A percentile compares a stretch with the other conserved stretches of the same genome.
Evolutionary conservation across 768 basidiomycete species (phyloP).

Genomic region (Arthromyces matolae): DNA sequence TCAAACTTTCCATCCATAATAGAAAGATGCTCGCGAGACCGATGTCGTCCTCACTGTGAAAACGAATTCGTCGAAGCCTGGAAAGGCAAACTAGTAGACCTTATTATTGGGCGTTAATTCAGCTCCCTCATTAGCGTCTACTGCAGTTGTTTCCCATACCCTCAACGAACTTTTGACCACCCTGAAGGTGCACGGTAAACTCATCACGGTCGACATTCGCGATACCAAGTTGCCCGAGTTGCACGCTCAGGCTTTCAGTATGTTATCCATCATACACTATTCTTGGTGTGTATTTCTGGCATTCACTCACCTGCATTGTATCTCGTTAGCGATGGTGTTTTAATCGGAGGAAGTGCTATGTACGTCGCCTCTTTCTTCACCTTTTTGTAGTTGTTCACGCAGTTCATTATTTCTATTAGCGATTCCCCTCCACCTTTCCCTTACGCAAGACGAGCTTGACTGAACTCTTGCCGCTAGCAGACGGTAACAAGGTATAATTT

Average conservation of each 20-base stretch:
- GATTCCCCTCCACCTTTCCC: too few species aligned
- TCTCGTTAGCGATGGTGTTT: not conserved
- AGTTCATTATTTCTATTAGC: too few species aligned
- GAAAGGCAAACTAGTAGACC: slow-evolving; percentile 41
- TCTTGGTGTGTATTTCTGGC: not conserved
- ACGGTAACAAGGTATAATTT: too few species aligned
- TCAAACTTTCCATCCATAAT: not conserved
- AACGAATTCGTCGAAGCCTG: slow-evolving; percentile 34
- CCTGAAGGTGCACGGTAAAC: slow-evolving; percentile 49
- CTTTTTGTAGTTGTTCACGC: too few species aligned
- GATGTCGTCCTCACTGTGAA: slow-evolving; percentile 47
- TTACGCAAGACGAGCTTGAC: too few species aligned
- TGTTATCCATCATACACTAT: too few species aligned
- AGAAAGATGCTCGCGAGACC: slow-evolving; percentile 48
- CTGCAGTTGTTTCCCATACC: slow-evolving; percentile 26
- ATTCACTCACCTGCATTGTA: too few species aligned
- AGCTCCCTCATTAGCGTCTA: slow-evolving; percentile 9
- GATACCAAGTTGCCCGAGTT: slow-evolving; percentile 42
- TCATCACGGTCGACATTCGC: slow-evolving; percentile 56
- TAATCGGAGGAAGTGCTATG: not conserved
- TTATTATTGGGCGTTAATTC: slow-evolving; percentile 39
- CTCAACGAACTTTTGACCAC: slow-evolving; percentile 35
- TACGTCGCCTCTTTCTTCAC: not conserved
- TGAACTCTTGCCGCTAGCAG: too few species aligned
- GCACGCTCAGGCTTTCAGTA: slow-evolving; percentile 25